Percentiles rank a stretch among this genome's conserved stretches.
These are phyloP conservation scores for Ulmus americana DNA, from an alignment of 331 rosid species.

Conservation along the genomic window DNA sequence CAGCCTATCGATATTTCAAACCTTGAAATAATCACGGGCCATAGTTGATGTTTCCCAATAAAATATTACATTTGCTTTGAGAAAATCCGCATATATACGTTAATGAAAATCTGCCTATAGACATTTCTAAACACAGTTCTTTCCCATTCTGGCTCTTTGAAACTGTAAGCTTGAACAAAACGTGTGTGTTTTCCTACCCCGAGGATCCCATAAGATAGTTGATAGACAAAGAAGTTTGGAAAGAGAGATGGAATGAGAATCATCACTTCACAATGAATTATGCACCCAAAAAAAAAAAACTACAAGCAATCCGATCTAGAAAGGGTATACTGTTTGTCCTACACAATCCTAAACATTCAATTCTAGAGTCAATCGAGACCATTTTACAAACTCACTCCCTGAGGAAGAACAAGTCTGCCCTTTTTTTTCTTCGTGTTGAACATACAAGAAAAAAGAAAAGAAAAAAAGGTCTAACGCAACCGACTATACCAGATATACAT, in stretches of 20 bases:
- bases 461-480: conserved; percentile 10
- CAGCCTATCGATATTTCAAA: no score
- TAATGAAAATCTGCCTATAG: no score
- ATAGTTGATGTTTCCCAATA: no score
- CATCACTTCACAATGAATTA: neutral
- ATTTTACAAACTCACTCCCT: conserved; percentile 13
- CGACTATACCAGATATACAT: conserved; percentile 32
- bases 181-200: neutral
- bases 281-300: neutral
- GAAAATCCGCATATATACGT: no score
- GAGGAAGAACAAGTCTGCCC: neutral
- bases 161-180: no score
- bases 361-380: neutral
- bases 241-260: neutral
- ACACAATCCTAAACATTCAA: neutral
- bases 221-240: neutral
- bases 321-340: neutral
- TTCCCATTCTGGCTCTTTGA: no score
- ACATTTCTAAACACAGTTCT: no score
- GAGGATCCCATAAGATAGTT: neutral
- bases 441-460: neutral
- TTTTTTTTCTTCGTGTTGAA: neutral
- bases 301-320: neutral
- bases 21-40: no score
- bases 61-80: no score